Conservation (phyloP, 495 filamentous ascomycete species). For the Copromyces sp. region DNA sequence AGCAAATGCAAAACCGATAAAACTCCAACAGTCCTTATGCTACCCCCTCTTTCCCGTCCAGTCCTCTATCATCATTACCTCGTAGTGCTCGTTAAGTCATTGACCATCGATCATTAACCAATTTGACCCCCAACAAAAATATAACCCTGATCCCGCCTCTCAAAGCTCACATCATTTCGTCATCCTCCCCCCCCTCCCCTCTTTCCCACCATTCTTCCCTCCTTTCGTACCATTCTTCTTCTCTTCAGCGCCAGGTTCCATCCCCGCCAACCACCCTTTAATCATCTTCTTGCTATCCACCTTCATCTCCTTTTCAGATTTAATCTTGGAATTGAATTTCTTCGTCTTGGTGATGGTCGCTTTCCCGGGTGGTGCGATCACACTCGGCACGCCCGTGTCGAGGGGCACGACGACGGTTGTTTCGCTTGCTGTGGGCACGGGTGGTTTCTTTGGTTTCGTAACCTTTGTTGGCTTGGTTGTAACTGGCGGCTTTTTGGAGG, state of each 20-base stretch:
- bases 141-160: background rate
- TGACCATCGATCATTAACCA: background rate
- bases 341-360: constrained; percentile 2
- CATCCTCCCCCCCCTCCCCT: background rate
- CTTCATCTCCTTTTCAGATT: constrained; percentile 16
- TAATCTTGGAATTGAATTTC: constrained; percentile 13
- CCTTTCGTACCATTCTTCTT: background rate
- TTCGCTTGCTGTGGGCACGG: background rate
- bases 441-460: background rate
- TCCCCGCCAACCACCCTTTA: constrained; percentile 13
- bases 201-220: background rate
- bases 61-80: background rate
- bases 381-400: background rate
- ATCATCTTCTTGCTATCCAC: constrained; percentile 15
- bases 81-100: background rate
- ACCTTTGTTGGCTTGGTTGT: background rate
- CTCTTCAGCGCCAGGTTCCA: constrained; percentile 1
- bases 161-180: background rate
- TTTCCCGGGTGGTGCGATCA: background rate
- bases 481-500: background rate
- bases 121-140: background rate
- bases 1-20: background rate
- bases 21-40: background rate
- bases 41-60: background rate
- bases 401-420: background rate